Evolutionary conservation across 1,284 basidiomycete genomes (phyloP).

Genomic region (Cryptococcus sp.): DNA sequence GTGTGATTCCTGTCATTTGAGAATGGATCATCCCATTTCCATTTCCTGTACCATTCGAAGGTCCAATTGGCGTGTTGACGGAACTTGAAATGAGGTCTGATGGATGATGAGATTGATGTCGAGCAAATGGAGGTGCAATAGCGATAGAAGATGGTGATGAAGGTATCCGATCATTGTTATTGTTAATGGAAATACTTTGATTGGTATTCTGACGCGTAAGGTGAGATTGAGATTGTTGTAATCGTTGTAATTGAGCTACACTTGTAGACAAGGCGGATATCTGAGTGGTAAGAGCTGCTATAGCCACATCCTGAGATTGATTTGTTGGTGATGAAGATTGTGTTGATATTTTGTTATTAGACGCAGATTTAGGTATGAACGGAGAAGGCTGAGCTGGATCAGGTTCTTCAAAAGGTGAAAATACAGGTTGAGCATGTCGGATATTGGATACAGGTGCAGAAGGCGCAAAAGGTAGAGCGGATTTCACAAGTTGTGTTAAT

Average conservation of each 20-base stretch:
- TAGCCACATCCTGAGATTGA: constrained; percentile 1
- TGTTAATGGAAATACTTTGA: neutral
- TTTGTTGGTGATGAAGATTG: neutral
- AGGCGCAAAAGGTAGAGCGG: constrained; percentile 1
- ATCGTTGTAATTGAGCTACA: constrained; percentile 65
- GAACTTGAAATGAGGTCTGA: neutral
- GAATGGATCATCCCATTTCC: neutral
- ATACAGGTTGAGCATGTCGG: constrained; percentile 5
- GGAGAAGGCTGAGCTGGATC: constrained; percentile 14
- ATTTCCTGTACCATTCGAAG: neutral
- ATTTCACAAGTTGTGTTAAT: constrained; percentile 23
- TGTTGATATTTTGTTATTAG: neutral
- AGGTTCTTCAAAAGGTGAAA: constrained; percentile 22
- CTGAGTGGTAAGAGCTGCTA: constrained; percentile 70
- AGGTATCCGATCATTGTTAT: neutral
- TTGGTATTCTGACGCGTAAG: constrained; percentile 8
- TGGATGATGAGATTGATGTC: neutral
- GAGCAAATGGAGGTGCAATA: neutral
- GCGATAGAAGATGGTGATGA: neutral
- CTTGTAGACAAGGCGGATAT: constrained; percentile 75
- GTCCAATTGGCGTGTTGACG: neutral
- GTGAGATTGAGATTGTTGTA: constrained; percentile 20
- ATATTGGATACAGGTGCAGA: neutral
- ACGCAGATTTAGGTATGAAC: constrained; percentile 5
- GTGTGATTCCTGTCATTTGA: neutral